These are phyloP conservation scores for Pulveroboletus frians DNA, from an alignment of 768 basidiomycete species.

Conservation along the genomic window DNA sequence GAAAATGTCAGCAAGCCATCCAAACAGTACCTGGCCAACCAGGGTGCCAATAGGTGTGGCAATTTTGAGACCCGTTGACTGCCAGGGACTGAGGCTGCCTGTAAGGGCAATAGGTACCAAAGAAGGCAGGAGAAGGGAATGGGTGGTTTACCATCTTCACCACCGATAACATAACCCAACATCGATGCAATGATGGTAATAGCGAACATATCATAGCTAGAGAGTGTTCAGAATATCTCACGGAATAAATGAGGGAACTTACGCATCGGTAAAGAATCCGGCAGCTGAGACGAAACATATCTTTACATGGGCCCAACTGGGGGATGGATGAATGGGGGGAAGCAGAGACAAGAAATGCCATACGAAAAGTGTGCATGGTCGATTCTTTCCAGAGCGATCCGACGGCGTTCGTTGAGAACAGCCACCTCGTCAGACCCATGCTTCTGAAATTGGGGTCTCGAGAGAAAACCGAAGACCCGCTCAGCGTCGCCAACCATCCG, in stretches of 20 bases:
- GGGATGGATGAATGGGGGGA: neutral
- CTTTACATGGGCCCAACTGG: slow-evolving; percentile 79
- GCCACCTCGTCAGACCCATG: slow-evolving; percentile 1
- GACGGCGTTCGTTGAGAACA: slow-evolving; percentile 61
- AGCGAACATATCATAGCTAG: slow-evolving; percentile 74
- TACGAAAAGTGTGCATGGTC: slow-evolving; percentile 84
- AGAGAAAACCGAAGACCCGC: neutral
- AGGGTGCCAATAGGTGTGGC: slow-evolving; percentile 71
- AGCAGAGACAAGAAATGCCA: slow-evolving; percentile 22
- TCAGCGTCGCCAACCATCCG: slow-evolving; percentile 11
- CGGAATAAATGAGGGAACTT: slow-evolving; percentile 20
- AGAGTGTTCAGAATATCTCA: neutral
- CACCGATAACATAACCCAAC: slow-evolving; percentile 75
- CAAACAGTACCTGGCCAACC: slow-evolving; percentile 69
- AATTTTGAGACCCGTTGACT: slow-evolving; percentile 75
- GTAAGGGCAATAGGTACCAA: neutral
- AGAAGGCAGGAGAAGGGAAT: neutral
- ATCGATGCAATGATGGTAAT: slow-evolving; percentile 81
- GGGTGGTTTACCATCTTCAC: slow-evolving; percentile 22
- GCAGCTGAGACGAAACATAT: slow-evolving; percentile 64
- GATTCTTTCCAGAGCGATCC: slow-evolving; percentile 73
- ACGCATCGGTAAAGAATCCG: slow-evolving; percentile 88
- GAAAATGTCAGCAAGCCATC: slow-evolving; percentile 68
- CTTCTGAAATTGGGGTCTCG: neutral
- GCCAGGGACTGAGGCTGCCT: slow-evolving; percentile 43